Evolutionary conservation across 2,329 filamentous ascomycete species (phyloP), one percentile per base, ranked within the genome.

Genomic region (Trichoderma guizhouense): DNA sequence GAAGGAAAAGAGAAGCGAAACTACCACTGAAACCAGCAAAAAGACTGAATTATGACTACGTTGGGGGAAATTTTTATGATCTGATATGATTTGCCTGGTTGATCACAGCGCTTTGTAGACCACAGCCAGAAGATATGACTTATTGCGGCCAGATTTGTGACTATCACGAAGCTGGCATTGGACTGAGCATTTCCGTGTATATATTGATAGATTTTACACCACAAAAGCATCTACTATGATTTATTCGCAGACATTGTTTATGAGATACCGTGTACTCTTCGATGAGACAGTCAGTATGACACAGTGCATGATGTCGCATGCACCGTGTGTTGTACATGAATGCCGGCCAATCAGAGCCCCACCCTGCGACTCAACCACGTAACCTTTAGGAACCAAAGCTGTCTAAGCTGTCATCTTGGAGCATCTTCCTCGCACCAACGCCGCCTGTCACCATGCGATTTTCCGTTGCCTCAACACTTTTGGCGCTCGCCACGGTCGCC

Each of bases 401-500:
- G 39, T 74, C 66, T 74, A 77, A 80, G 78, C 79, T 71, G 78
- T 77, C 77, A 74, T 80, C 74, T 78, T 78, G 30, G 34, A 70
- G 47, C 68, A 72, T 74, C 71, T 67, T 32, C 65, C 47, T 64
- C 72, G 69, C 74, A 74, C 73, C 71, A 76, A 72, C 67, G 66
- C 68, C 74, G 58, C 68, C 43, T 69, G 64, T 72, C 76, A 79
- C 72, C 71, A 83, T 83, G 82, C 81, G 81, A 73, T 78, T 83
- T 77, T 78, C 77, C 55, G 77, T 81, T 73, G 78, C 79, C 73
- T 79, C 82, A 66, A 79, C 81, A 47, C 75, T 82, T 75, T 80
- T 89, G 57, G 81, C 86, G 73, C 83, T 87, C 72, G 84, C 85
- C 64, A 84, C 85, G 71, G 84, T 83, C 74, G 86, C 83, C 69